phyloP scores from a whole-genome alignment of 768 basidiomycete genomes.

The Panaeolus cyanescens region DNA sequence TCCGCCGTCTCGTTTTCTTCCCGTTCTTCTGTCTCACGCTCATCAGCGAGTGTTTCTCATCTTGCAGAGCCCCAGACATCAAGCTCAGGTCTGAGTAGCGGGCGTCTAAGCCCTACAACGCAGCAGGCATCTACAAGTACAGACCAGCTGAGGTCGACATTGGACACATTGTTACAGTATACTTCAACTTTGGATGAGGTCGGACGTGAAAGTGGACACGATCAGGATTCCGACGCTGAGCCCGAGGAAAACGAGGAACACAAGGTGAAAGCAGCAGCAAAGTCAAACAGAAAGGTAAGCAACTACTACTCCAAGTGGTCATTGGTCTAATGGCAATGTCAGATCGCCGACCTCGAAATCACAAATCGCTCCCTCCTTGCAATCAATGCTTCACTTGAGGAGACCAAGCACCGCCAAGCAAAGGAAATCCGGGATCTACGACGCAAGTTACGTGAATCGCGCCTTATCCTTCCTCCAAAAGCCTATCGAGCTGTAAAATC shows the following conservation, averaged over 20 bases:
- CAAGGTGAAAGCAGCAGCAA: slow-evolving; percentile 70
- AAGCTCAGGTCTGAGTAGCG: slow-evolving; percentile 8
- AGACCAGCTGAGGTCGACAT: slow-evolving; percentile 33
- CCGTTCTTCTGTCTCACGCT: slow-evolving; percentile 63
- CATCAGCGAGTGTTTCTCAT: slow-evolving; percentile 45
- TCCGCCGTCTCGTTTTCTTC: slow-evolving; percentile 80
- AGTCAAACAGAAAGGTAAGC: slow-evolving; percentile 83
- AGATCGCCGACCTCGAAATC: slow-evolving; percentile 95
- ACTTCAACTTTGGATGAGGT: slow-evolving; percentile 29
- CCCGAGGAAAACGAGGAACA: slow-evolving; percentile 39
- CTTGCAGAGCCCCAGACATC: slow-evolving; percentile 12
- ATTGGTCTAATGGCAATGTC: slow-evolving; percentile 5
- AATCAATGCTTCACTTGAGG: slow-evolving; percentile 83
- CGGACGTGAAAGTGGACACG: slow-evolving; percentile 30
- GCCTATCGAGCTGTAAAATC: slow-evolving; percentile 58
- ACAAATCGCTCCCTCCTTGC: slow-evolving; percentile 83
- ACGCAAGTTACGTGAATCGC: slow-evolving; percentile 79
- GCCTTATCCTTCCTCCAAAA: slow-evolving; percentile 73
- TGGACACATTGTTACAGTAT: slow-evolving; percentile 44
- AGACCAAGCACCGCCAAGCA: slow-evolving; percentile 76
- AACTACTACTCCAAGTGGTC: background rate
- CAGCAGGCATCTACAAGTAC: slow-evolving; percentile 18
- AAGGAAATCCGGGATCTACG: slow-evolving; percentile 86
- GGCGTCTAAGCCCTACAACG: slow-evolving; percentile 5
- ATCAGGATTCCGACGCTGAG: slow-evolving; percentile 31